phyloP scores from a whole-genome alignment of 2,329 filamentous ascomycete genomes.

The Pseudofabraea citricarpa region DNA sequence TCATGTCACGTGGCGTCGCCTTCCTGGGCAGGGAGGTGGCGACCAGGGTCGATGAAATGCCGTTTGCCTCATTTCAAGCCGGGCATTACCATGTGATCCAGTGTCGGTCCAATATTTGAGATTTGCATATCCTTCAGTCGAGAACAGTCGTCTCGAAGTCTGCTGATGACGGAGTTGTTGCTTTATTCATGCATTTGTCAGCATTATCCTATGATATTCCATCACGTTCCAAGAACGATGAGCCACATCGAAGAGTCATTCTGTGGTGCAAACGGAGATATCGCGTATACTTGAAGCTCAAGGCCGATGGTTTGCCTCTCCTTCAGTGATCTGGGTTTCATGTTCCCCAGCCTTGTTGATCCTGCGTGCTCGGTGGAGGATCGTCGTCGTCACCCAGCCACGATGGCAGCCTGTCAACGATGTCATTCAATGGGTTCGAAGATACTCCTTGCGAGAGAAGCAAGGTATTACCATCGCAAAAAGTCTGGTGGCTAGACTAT shows the following conservation, averaged over 20 bases:
- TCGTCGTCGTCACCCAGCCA: background rate
- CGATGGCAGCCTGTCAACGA: background rate
- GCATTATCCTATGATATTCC: background rate
- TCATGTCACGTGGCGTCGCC: background rate
- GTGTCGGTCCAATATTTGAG: background rate
- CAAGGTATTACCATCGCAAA: background rate
- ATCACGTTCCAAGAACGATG: background rate
- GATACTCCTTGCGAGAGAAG: background rate
- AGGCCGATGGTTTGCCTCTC: background rate
- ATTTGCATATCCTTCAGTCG: background rate
- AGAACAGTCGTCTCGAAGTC: background rate
- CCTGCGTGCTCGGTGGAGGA: background rate
- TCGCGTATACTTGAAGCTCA: constrained; percentile 1
- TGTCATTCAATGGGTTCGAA: background rate
- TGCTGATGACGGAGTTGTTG: background rate
- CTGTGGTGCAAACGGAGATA: background rate
- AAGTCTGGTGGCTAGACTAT: background rate
- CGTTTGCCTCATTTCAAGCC: background rate
- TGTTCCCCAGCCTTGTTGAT: background rate
- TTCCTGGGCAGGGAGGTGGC: background rate
- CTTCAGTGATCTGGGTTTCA: background rate
- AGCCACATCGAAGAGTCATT: background rate
- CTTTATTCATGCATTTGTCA: background rate
- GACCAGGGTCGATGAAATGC: background rate
- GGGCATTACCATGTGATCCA: background rate